phyloP scores from a whole-genome alignment of 768 basidiomycete species.

The Rhizopogon rudus region DNA sequence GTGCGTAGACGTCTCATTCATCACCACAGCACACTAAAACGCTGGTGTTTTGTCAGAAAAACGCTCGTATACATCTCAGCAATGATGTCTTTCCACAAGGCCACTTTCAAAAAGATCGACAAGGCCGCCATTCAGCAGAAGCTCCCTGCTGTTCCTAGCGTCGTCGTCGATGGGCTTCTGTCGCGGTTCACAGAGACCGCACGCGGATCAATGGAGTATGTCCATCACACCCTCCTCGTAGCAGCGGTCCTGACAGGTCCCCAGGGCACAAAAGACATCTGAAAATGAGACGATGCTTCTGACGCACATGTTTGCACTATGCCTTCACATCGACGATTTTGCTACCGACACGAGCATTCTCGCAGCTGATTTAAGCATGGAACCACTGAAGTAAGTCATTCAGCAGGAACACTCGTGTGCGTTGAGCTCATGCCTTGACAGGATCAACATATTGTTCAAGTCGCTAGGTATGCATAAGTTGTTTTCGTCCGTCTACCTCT shows the following conservation, averaged over 20 bases:
- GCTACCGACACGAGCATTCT: slow-evolving; percentile 62
- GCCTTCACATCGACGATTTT: slow-evolving; percentile 74
- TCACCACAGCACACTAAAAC: neutral
- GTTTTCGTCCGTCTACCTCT: neutral
- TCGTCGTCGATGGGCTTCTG: slow-evolving; percentile 70
- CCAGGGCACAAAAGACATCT: slow-evolving; percentile 52
- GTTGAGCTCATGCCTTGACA: slow-evolving; percentile 17
- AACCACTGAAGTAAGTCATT: slow-evolving; percentile 53
- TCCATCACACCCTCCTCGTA: neutral
- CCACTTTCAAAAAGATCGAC: slow-evolving; percentile 35
- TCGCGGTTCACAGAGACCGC: slow-evolving; percentile 76
- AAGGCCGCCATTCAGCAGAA: slow-evolving; percentile 52
- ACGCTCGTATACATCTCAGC: slow-evolving; percentile 75
- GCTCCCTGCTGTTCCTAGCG: slow-evolving; percentile 51
- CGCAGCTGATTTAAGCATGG: slow-evolving; percentile 71
- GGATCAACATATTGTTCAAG: slow-evolving; percentile 68
- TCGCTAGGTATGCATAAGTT: slow-evolving; percentile 49
- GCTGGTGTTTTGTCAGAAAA: slow-evolving; percentile 43
- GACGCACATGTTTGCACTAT: slow-evolving; percentile 77
- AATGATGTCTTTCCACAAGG: slow-evolving; percentile 68
- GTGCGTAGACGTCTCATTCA: slow-evolving; percentile 36
- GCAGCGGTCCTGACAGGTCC: neutral
- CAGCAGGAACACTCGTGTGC: neutral
- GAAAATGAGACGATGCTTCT: slow-evolving; percentile 68
- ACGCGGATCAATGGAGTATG: slow-evolving; percentile 62